These are phyloP conservation scores for Geosmithia putterillii DNA, from an alignment of 2,329 filamentous ascomycete species.

Conservation along the genomic window DNA sequence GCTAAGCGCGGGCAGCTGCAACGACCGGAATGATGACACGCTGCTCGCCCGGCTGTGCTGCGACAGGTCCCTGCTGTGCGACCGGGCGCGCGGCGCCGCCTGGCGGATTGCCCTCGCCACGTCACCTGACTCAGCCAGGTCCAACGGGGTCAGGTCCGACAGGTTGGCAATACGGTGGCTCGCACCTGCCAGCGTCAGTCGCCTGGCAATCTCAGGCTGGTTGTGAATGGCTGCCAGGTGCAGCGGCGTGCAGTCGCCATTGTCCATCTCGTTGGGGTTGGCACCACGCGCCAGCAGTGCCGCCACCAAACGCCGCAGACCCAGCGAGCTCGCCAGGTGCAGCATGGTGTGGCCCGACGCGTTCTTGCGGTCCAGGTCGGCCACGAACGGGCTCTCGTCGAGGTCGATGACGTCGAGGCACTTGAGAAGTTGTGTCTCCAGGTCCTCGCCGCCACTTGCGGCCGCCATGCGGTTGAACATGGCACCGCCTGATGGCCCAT, in stretches of 20 bases:
- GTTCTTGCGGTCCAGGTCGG: slow-evolving; percentile 52
- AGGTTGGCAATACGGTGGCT: slow-evolving; percentile 59
- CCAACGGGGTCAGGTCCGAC: slow-evolving; percentile 57
- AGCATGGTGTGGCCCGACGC: slow-evolving; percentile 69
- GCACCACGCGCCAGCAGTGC: slow-evolving; percentile 69
- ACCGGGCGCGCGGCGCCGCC: slow-evolving; percentile 47
- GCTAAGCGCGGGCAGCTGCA: slow-evolving; percentile 44
- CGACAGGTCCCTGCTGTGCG: slow-evolving; percentile 50
- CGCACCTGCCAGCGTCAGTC: slow-evolving; percentile 61
- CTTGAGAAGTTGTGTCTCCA: slow-evolving; percentile 58
- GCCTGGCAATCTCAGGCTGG: slow-evolving; percentile 62
- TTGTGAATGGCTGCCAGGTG: slow-evolving; percentile 71
- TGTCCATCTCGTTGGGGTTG: slow-evolving; percentile 61
- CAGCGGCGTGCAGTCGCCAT: slow-evolving; percentile 69
- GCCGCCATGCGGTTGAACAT: slow-evolving; percentile 25
- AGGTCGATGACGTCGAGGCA: slow-evolving; percentile 70
- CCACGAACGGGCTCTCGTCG: slow-evolving; percentile 57
- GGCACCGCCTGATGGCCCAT: slow-evolving; percentile 27
- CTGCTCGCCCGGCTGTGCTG: slow-evolving; percentile 50
- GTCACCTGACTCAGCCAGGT: slow-evolving; percentile 54
- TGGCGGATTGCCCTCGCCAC: slow-evolving; percentile 52
- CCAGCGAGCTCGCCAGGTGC: slow-evolving; percentile 65
- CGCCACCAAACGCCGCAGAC: slow-evolving; percentile 63
- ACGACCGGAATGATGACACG: slow-evolving; percentile 51
- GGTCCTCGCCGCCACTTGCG: slow-evolving; percentile 28